These are phyloP conservation scores for Asterella californica DNA, from an alignment of 225 moss, liverwort and hornwort genomes.

Conservation along the genomic window DNA sequence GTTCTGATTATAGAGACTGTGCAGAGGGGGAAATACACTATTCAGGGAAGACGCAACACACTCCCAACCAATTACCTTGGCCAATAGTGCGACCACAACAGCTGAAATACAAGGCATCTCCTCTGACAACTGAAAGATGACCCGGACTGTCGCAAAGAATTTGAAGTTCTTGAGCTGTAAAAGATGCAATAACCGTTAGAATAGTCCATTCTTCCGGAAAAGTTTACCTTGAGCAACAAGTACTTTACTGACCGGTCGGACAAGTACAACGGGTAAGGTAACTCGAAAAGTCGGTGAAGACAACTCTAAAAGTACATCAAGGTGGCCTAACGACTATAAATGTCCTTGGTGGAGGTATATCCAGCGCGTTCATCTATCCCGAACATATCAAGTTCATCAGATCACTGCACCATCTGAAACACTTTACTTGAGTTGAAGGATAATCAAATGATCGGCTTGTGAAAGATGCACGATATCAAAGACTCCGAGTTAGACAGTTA, in stretches of 20 bases:
- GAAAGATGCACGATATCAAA: neutral
- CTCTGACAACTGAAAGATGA: slow-evolving; percentile 86
- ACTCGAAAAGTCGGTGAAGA: too few relatives aligned
- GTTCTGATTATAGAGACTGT: neutral
- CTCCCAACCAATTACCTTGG: slow-evolving; percentile 45
- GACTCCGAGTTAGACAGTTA: neutral
- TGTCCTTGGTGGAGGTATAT: too few relatives aligned
- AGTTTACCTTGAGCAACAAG: too few relatives aligned
- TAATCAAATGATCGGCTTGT: neutral
- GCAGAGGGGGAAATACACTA: neutral
- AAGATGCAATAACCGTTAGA: neutral
- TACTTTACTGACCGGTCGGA: too few relatives aligned
- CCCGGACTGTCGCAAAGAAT: slow-evolving; percentile 87
- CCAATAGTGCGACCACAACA: slow-evolving; percentile 76
- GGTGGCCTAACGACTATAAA: too few relatives aligned
- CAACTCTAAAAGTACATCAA: too few relatives aligned
- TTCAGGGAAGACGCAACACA: neutral
- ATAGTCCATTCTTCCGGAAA: neutral
- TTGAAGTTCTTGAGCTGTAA: slow-evolving; percentile 78
- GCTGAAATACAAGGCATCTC: slow-evolving; percentile 92
- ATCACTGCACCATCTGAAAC: neutral
- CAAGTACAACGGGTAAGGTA: too few relatives aligned
- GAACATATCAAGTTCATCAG: neutral
- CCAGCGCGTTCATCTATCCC: too few relatives aligned
- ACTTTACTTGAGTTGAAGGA: neutral